These are phyloP conservation scores for Niveomyces coronatus DNA, from an alignment of 2,329 filamentous ascomycete genomes.

Conservation along the genomic window DNA sequence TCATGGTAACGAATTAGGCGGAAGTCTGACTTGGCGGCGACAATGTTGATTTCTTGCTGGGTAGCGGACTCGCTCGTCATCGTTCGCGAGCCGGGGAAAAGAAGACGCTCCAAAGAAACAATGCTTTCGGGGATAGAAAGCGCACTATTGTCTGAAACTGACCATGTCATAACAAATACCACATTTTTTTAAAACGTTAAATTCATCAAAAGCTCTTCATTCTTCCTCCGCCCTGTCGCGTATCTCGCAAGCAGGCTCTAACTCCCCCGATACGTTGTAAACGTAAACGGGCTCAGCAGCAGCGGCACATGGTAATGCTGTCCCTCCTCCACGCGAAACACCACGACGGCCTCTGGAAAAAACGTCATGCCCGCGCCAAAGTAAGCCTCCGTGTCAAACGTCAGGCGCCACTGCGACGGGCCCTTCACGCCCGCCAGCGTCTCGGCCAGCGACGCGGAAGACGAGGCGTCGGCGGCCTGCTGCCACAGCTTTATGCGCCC, in stretches of 20 bases:
- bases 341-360: slow-evolving; percentile 48
- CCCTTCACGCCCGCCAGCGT: slow-evolving; percentile 35
- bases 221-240: neutral
- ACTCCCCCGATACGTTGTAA: slow-evolving; percentile 72
- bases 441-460: slow-evolving; percentile 45
- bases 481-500: slow-evolving; percentile 64
- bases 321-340: slow-evolving; percentile 40
- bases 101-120: no score
- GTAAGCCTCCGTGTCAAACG: slow-evolving; percentile 63
- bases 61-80: no score
- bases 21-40: no score
- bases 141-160: no score
- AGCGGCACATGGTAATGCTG: slow-evolving; percentile 75
- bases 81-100: no score
- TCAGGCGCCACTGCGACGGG: slow-evolving; percentile 53
- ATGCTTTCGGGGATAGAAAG: no score
- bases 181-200: no score
- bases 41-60: no score
- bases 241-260: slow-evolving; percentile 24
- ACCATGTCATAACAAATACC: no score
- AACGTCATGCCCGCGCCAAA: slow-evolving; percentile 55
- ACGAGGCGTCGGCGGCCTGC: slow-evolving; percentile 30
- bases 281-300: slow-evolving; percentile 67
- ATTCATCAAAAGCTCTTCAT: no score
- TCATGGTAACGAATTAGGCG: no score